phyloP scores from a whole-genome alignment of 495 filamentous ascomycete species.

The Podospora comata region DNA sequence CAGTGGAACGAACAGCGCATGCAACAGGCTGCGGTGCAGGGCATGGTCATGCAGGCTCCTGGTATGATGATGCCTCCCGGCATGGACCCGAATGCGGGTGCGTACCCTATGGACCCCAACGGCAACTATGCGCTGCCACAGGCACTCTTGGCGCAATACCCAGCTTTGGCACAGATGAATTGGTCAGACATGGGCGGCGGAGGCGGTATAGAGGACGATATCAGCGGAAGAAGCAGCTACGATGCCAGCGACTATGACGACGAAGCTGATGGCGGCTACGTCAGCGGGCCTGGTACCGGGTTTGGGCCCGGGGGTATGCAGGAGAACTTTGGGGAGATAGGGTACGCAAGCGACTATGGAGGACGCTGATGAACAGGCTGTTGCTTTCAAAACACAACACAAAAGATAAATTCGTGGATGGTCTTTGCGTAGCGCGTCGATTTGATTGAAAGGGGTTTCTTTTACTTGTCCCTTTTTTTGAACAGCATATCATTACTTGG shows the following conservation, averaged over 20 bases:
- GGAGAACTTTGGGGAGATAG: slow-evolving; percentile 49
- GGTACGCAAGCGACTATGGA: slow-evolving; percentile 54
- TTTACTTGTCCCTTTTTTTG: background rate
- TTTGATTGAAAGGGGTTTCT: background rate
- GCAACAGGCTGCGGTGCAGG: slow-evolving; percentile 52
- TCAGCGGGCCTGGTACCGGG: slow-evolving; percentile 51
- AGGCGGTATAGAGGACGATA: slow-evolving; percentile 64
- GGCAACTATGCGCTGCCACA: slow-evolving; percentile 73
- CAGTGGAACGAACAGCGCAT: slow-evolving; percentile 63
- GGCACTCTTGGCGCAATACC: slow-evolving; percentile 86
- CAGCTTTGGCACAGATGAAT: slow-evolving; percentile 77
- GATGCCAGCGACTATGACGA: slow-evolving; percentile 78
- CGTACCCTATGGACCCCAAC: slow-evolving; percentile 49
- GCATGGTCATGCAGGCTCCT: slow-evolving; percentile 40
- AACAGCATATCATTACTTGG: background rate
- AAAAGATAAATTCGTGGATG: too few species aligned
- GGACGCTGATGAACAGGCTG: slow-evolving; percentile 34
- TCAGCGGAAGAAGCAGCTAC: slow-evolving; percentile 81
- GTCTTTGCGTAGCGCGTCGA: too few species aligned
- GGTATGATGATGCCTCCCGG: slow-evolving; percentile 41
- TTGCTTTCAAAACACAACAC: too few species aligned
- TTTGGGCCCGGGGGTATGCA: slow-evolving; percentile 49
- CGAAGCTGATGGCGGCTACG: slow-evolving; percentile 56
- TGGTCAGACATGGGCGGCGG: slow-evolving; percentile 65
- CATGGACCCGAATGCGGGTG: slow-evolving; percentile 42